A percentile compares a stretch with the other conserved stretches of the same genome.
Evolutionary conservation across 140 eudicot genomes (phyloP).

Genomic region (Flaveria floridana): DNA sequence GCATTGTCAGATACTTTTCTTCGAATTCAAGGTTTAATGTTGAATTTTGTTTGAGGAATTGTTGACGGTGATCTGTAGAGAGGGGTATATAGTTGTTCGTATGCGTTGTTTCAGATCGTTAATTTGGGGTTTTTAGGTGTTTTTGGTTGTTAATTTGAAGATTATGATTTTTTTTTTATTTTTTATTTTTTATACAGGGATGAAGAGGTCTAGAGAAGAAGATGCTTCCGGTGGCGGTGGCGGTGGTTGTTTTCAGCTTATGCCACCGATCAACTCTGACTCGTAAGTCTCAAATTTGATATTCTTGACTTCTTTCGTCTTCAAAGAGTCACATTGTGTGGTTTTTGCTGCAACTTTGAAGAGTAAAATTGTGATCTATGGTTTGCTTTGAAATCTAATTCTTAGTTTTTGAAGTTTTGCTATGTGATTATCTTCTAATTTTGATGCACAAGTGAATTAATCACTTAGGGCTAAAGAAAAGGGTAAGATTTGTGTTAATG

Average conservation of each 20-base stretch:
- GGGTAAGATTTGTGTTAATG: slow-evolving; percentile 4
- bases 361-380: slow-evolving; percentile 5
- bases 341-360: not conserved
- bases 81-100: slow-evolving; percentile 33
- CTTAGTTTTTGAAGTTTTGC: not conserved
- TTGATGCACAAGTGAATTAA: slow-evolving; percentile 10
- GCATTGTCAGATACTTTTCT: slow-evolving; percentile 32
- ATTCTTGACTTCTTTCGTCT: not conserved
- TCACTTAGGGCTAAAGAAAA: slow-evolving; percentile 5
- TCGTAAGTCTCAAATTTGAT: slow-evolving; percentile 41
- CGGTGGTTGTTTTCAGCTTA: slow-evolving; percentile 32
- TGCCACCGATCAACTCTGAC: slow-evolving; percentile 40
- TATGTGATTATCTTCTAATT: slow-evolving; percentile 11
- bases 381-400: slow-evolving; percentile 3
- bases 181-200: slow-evolving; percentile 16
- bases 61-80: slow-evolving; percentile 43
- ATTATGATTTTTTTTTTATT: not conserved
- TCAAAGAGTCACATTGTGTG: not conserved
- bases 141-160: slow-evolving; percentile 21
- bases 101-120: slow-evolving; percentile 24
- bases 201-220: slow-evolving; percentile 63
- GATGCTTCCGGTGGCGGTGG: slow-evolving; percentile 38
- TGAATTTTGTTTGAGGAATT: slow-evolving; percentile 11
- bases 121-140: slow-evolving; percentile 12
- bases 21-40: slow-evolving; percentile 34